phyloP scores from a whole-genome alignment of 768 basidiomycete species.

The Boletus coccyginus region DNA sequence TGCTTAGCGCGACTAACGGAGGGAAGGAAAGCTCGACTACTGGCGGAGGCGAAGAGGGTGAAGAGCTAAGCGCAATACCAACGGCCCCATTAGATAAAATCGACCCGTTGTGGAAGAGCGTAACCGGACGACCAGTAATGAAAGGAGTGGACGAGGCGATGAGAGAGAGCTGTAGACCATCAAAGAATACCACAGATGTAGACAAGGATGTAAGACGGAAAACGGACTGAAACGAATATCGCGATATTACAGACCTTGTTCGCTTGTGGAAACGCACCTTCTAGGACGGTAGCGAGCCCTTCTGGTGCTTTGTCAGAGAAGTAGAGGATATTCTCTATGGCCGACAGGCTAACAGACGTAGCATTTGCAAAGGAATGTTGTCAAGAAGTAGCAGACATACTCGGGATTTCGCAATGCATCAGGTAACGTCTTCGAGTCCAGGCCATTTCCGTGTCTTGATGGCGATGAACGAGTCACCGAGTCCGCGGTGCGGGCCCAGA shows the following conservation, averaged over 20 bases:
- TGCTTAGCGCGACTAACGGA: constrained; percentile 44
- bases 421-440: constrained; percentile 31
- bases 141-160: constrained; percentile 77
- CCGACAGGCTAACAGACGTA: constrained; percentile 13
- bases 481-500: constrained; percentile 41
- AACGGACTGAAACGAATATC: neutral
- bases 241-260: constrained; percentile 42
- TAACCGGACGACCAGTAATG: constrained; percentile 70
- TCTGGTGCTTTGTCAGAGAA: constrained; percentile 58
- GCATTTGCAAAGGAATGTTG: neutral
- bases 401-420: constrained; percentile 34
- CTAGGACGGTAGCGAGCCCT: constrained; percentile 48
- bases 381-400: constrained; percentile 15
- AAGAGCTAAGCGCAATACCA: constrained; percentile 50
- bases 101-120: constrained; percentile 56
- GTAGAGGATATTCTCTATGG: constrained; percentile 40
- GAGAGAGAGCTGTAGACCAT: constrained; percentile 54
- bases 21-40: constrained; percentile 30
- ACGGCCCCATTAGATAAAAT: constrained; percentile 66
- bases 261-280: constrained; percentile 39
- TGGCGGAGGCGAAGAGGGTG: constrained; percentile 7
- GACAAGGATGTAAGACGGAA: constrained; percentile 1
- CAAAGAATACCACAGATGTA: neutral
- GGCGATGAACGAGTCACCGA: neutral
- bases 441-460: neutral